Base-by-base conservation (phyloP, 495 filamentous ascomycete species). In the Niebla homalea region DNA sequence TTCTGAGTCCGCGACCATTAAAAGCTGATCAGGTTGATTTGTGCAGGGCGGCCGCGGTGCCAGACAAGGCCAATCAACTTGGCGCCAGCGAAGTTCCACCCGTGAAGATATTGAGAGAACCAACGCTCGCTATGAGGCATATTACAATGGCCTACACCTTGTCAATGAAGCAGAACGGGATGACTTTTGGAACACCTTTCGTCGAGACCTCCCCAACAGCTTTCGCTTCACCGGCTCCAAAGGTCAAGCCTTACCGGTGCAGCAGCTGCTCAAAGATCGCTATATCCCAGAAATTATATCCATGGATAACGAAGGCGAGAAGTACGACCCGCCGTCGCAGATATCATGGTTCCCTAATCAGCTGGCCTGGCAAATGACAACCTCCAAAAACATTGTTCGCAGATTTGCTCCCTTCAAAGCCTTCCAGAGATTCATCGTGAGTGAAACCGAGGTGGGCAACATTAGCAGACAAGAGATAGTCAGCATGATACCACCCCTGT, bases 381-480 rank as follows among this genome's bases (percentile, higher is more conserved):
- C 88, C 6, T 87, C 92, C 16, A 97, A 97, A 70, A 83, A 92
- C 51, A 81, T 95, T 49, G 72, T 97, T 56, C 81, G 93, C 48
- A 86, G 85, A 53, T 93, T 92, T 63, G 76, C 84, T 5, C 93
- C 93, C 2, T 98, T 98, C 63, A 79, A 86, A 41, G 83, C 83
- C 15, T 97, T 98, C 66, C 92, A 98, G 66, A 93, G 92, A 62
- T 98, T 94, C 72, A 70, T 98, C n/a, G 92, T 98, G 20, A 89
- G 89, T 22, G 92, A 98, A 71, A 95, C 92, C 11, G 87, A 84
- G 41, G 86, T 95, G 46, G 92, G 92, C 60, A 98, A 97, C 61
- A 97, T 98, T 62, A 93, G 83, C 64, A 78, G 92, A 57, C 92
- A 98, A 66, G 92, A 98, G 69, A 79, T 90, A 19, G 92, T 98